phyloP scores from a whole-genome alignment of 73 alveolate genomes.

The Blepharisma stoltei region DNA sequence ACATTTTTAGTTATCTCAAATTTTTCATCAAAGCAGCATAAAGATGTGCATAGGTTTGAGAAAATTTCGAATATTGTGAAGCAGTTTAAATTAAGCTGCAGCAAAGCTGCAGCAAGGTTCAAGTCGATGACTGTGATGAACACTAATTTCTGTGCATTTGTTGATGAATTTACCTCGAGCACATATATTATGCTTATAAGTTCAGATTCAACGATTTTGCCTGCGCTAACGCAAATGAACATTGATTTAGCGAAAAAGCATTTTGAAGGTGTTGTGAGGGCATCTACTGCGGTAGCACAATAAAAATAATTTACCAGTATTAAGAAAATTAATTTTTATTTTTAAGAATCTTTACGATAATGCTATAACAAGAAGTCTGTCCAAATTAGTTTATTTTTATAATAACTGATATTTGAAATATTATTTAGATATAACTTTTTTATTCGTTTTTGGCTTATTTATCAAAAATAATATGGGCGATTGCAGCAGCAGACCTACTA shows the following conservation, averaged over 20 bases:
- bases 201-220: constrained; percentile 60
- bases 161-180: constrained; percentile 85
- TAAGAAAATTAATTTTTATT: no score
- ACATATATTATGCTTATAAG: constrained; percentile 84
- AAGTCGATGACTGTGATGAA: constrained; percentile 78
- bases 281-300: not conserved
- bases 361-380: no score
- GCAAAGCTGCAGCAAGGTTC: constrained; percentile 73
- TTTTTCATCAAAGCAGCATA: constrained; percentile 60
- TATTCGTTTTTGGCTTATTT: no score
- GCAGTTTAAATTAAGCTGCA: constrained; percentile 84
- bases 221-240: constrained; percentile 59
- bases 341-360: no score
- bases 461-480: constrained; percentile 6
- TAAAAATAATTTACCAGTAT: no score
- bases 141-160: constrained; percentile 73
- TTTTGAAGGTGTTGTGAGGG: constrained; percentile 54
- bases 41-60: constrained; percentile 94
- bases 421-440: no score
- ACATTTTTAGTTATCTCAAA: constrained; percentile 85
- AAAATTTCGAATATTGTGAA: constrained; percentile 91
- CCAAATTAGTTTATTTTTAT: no score
- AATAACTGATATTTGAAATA: no score
- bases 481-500: constrained; percentile 15
- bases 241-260: constrained; percentile 61